Evolutionary conservation across 106 monocot species (phyloP).

Genomic region (Dendrobium officinale): DNA sequence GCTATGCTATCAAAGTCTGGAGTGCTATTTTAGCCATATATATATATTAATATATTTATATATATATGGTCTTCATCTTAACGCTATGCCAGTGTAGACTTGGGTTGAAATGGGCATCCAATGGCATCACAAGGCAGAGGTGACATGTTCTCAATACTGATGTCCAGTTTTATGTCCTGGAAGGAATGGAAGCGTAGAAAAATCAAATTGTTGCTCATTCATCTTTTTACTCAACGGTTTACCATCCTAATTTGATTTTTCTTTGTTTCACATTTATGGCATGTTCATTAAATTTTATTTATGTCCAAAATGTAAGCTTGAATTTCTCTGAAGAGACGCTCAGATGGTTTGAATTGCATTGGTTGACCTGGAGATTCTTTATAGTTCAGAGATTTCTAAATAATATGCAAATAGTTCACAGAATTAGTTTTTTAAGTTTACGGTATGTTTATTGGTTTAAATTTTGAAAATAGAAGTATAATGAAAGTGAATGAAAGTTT

Average conservation of each 20-base stretch:
- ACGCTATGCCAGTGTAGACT: neutral
- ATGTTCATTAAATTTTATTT: neutral
- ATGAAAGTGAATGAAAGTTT: no score
- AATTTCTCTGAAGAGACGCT: no score
- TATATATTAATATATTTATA: neutral
- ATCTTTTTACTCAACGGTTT: neutral
- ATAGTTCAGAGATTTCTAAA: no score
- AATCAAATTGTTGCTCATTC: conserved; percentile 1
- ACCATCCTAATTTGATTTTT: neutral
- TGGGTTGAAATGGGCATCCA: neutral
- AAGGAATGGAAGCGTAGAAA: neutral
- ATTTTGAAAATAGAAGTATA: no score
- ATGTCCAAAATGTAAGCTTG: neutral
- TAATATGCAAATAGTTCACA: no score
- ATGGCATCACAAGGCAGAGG: neutral
- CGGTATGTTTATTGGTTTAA: no score
- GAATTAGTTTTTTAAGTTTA: no score
- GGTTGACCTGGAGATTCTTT: no score
- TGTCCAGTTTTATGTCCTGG: neutral
- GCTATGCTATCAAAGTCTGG: neutral
- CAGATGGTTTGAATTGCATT: no score
- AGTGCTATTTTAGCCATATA: neutral
- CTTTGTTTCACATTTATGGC: neutral
- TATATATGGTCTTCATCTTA: neutral
- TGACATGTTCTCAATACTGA: neutral